A percentile compares a stretch with the other conserved stretches of the same genome.
phyloP scores from a whole-genome alignment of 371 early-diverging fungal genomes.

The Lichtheimia ornata region DNA sequence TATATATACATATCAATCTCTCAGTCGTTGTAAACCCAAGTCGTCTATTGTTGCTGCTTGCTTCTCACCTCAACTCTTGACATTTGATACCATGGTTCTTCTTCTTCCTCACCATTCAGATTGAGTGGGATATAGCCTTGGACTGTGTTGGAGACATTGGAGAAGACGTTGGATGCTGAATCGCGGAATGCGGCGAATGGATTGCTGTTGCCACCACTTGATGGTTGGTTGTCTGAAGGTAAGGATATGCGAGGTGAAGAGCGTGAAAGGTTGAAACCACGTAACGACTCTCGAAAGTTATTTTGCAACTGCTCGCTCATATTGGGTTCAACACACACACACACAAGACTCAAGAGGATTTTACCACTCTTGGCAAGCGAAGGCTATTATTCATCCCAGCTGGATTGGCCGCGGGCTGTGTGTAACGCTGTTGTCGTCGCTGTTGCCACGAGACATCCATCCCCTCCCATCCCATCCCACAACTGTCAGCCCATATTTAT shows the following conservation, averaged over 20 bases:
- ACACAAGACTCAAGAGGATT: too few relatives aligned
- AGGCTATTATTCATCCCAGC: too few relatives aligned
- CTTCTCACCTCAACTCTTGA: slow-evolving; percentile 49
- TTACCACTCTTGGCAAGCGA: too few relatives aligned
- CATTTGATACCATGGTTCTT: slow-evolving; percentile 55
- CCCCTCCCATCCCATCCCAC: too few relatives aligned
- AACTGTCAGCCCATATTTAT: too few relatives aligned
- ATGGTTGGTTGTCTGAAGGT: slow-evolving; percentile 17
- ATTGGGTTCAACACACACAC: too few relatives aligned
- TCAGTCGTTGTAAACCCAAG: background rate
- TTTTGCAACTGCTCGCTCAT: slow-evolving; percentile 21
- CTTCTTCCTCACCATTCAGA: slow-evolving; percentile 38
- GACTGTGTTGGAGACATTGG: slow-evolving; percentile 40
- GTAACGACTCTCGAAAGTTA: slow-evolving; percentile 42
- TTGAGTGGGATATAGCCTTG: slow-evolving; percentile 50
- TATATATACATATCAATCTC: background rate
- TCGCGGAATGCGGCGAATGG: slow-evolving; percentile 37
- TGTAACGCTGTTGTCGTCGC: too few relatives aligned
- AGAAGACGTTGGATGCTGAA: slow-evolving; percentile 38
- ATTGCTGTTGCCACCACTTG: slow-evolving; percentile 8
- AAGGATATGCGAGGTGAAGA: slow-evolving; percentile 26
- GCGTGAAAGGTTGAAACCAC: slow-evolving; percentile 37
- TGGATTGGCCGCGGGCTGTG: too few relatives aligned
- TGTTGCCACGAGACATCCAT: too few relatives aligned
- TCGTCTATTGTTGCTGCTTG: background rate